Evolutionary conservation across 257 asterid genomes (phyloP).

Genomic region (Linderniella brevidens): DNA sequence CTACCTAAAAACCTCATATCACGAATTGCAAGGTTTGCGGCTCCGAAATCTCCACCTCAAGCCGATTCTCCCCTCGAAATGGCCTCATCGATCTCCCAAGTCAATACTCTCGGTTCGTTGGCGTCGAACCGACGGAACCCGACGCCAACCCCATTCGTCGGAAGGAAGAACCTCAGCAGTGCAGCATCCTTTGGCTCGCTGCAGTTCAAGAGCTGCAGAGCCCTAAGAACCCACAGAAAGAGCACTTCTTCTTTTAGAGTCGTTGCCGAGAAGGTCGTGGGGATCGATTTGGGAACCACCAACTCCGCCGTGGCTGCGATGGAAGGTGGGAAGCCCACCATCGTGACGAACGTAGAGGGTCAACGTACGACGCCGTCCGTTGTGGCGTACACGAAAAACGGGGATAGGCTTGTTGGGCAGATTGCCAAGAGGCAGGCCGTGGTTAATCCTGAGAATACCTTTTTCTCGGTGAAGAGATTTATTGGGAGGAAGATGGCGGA

Average conservation of each 20-base stretch:
- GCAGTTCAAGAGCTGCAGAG: too few species aligned
- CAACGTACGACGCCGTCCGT: conserved; percentile 73
- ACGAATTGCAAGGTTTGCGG: too few species aligned
- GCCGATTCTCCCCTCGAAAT: too few species aligned
- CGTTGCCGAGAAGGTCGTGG: conserved; percentile 66
- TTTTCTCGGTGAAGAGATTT: conserved; percentile 62
- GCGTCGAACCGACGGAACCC: too few species aligned
- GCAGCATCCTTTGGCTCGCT: too few species aligned
- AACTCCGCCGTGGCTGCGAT: conserved; percentile 76
- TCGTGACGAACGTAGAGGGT: conserved; percentile 59
- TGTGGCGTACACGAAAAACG: conserved; percentile 55
- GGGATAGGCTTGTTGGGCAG: conserved; percentile 63
- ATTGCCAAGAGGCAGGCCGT: conserved; percentile 72
- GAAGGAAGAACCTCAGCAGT: too few species aligned
- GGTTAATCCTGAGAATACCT: conserved; percentile 58
- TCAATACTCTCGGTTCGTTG: too few species aligned
- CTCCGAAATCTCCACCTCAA: too few species aligned
- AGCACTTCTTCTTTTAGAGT: conserved; percentile 7
- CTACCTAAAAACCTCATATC: too few species aligned
- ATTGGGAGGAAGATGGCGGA: conserved; percentile 70
- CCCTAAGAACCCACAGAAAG: too few species aligned
- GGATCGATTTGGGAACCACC: conserved; percentile 63
- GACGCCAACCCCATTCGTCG: too few species aligned
- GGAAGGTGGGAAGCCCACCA: conserved; percentile 78
- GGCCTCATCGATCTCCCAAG: too few species aligned